Evolutionary conservation across 2,329 filamentous ascomycete species (phyloP).

Genomic region (Fusarium aywerte): DNA sequence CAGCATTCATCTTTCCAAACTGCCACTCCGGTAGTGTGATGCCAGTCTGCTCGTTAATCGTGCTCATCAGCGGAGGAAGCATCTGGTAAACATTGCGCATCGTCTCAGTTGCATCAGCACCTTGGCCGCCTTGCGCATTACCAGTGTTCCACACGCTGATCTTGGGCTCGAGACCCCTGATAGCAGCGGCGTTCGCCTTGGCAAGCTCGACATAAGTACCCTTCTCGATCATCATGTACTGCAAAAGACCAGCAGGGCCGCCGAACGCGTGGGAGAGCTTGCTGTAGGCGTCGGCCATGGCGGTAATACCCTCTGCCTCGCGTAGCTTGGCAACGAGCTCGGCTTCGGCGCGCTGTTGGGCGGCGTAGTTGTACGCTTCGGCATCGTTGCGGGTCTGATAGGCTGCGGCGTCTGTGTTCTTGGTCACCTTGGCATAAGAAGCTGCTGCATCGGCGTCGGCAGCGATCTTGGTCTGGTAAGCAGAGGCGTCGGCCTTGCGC

Average conservation of each 20-base stretch:
- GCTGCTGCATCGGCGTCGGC: conserved; percentile 55
- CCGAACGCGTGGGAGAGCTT: conserved; percentile 78
- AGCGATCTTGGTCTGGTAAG: conserved; percentile 61
- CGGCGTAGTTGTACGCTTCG: conserved; percentile 53
- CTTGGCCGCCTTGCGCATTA: conserved; percentile 54
- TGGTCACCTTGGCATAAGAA: conserved; percentile 63
- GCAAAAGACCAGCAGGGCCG: conserved; percentile 79
- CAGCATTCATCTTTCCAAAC: conserved; percentile 61
- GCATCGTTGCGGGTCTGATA: conserved; percentile 62
- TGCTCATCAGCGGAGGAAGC: conserved; percentile 82
- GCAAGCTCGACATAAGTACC: conserved; percentile 82
- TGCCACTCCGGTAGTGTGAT: conserved; percentile 84
- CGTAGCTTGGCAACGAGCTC: conserved; percentile 70
- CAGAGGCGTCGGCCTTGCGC: conserved; percentile 63
- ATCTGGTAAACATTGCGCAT: conserved; percentile 88
- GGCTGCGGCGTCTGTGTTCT: conserved; percentile 63
- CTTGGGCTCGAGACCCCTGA: conserved; percentile 84
- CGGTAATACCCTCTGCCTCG: conserved; percentile 79
- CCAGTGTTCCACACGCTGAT: conserved; percentile 92
- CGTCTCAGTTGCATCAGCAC: conserved; percentile 63
- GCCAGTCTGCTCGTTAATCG: conserved; percentile 89
- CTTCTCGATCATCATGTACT: conserved; percentile 89
- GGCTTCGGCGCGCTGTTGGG: conserved; percentile 67
- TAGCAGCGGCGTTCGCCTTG: conserved; percentile 78
- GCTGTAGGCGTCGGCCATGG: conserved; percentile 84